Percentiles rank a stretch among this genome's conserved stretches.
These are phyloP conservation scores for Aspergillus pseudoglaucus DNA, from an alignment of 2,329 filamentous ascomycete genomes.

Conservation along the genomic window DNA sequence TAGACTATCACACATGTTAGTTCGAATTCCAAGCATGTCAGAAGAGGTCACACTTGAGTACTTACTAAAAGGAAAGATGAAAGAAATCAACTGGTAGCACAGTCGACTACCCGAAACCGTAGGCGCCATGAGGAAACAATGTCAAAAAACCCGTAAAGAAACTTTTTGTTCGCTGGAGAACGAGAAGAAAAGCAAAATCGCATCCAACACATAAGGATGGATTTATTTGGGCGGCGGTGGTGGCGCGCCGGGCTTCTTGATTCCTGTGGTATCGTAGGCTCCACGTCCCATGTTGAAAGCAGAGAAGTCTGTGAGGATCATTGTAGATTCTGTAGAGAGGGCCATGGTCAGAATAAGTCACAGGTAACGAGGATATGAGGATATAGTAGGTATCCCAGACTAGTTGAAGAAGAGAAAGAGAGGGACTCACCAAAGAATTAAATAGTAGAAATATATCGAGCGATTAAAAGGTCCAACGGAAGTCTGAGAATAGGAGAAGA, in stretches of 20 bases:
- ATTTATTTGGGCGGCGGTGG: conserved; percentile 38
- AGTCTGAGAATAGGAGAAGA: conserved; percentile 8
- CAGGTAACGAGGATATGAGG: not conserved
- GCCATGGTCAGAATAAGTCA: conserved; percentile 23
- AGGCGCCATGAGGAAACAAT: not conserved
- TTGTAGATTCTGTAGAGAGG: conserved; percentile 26
- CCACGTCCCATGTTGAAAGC: conserved; percentile 46
- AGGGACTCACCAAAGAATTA: conserved; percentile 13
- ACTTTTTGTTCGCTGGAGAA: conserved; percentile 19
- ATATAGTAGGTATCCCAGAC: not conserved
- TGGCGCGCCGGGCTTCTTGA: conserved; percentile 42
- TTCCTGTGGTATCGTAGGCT: conserved; percentile 47
- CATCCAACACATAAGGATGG: conserved; percentile 1
- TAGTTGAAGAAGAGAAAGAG: not conserved
- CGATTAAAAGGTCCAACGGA: not conserved
- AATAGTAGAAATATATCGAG: conserved; percentile 7
- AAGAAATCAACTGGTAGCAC: conserved; percentile 1
- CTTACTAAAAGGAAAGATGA: not conserved
- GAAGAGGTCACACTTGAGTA: not conserved
- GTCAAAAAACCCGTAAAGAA: not conserved
- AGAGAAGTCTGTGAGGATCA: conserved; percentile 37
- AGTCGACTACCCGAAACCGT: not conserved
- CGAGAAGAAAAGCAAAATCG: conserved; percentile 10
- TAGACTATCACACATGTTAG: not conserved
- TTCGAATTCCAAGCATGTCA: not conserved